phyloP scores from a whole-genome alignment of 495 filamentous ascomycete species.

The Pyrenopolyporus hunteri region DNA sequence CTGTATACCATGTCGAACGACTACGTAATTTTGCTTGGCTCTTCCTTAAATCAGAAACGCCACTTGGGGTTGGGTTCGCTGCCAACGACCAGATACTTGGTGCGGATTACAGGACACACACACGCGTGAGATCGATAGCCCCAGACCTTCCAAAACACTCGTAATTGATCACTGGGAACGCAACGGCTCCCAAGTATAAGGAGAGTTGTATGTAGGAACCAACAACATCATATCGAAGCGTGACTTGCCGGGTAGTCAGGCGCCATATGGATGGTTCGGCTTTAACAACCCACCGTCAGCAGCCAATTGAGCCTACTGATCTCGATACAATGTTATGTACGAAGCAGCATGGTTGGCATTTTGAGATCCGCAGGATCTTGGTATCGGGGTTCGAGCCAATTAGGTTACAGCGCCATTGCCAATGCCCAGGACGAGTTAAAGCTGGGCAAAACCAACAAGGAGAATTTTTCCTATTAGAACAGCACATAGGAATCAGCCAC shows the following conservation, averaged over 20 bases:
- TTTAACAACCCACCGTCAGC: neutral
- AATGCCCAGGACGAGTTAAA: conserved; percentile 10
- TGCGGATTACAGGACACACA: no score
- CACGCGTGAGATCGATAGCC: no score
- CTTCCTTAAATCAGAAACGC: neutral
- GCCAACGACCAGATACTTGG: no score
- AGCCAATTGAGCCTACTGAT: conserved; percentile 9
- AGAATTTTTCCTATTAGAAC: neutral
- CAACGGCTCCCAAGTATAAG: no score
- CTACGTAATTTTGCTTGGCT: neutral
- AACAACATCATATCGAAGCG: no score
- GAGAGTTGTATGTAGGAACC: no score
- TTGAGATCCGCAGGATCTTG: conserved; percentile 12
- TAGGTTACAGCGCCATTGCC: conserved; percentile 4
- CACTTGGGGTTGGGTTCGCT: no score
- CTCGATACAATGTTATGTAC: neutral
- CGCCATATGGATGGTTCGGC: neutral
- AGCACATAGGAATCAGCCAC: neutral
- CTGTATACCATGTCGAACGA: conserved; percentile 11
- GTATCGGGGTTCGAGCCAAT: conserved; percentile 10
- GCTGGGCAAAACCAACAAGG: conserved; percentile 22
- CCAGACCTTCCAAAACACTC: no score
- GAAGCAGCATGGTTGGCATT: neutral
- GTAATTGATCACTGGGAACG: no score
- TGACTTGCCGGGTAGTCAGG: no score